Conservation (phyloP, 2,329 filamentous ascomycete genomes). For the Daldinia sp. region DNA sequence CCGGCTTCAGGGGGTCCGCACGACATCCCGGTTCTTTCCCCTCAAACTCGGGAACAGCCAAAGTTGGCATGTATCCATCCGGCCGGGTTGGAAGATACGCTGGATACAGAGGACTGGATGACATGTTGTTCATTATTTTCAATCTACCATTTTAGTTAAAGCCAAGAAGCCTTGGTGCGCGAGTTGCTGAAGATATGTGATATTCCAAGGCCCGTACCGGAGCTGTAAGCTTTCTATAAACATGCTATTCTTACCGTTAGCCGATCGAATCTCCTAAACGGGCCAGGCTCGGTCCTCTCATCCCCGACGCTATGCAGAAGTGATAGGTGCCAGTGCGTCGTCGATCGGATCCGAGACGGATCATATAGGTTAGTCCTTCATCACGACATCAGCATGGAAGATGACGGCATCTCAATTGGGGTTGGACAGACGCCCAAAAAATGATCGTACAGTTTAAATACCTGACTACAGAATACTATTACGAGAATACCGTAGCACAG, state of each 20-base stretch:
- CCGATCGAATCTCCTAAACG: neutral
- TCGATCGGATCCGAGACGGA: neutral
- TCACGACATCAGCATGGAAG: neutral
- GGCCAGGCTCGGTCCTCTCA: neutral
- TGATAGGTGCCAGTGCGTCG: neutral
- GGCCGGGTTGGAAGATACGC: conserved; percentile 47
- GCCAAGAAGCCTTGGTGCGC: neutral
- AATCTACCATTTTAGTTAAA: neutral
- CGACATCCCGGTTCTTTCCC: conserved; percentile 44
- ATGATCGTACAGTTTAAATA: neutral
- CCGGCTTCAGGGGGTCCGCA: conserved; percentile 42
- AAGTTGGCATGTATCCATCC: conserved; percentile 42
- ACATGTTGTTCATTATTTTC: conserved; percentile 22
- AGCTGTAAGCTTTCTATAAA: neutral
- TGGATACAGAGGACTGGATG: conserved; percentile 45
- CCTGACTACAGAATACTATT: neutral
- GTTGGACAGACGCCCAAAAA: neutral
- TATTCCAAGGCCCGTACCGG: neutral
- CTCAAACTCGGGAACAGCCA: conserved; percentile 8
- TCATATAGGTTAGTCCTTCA: neutral
- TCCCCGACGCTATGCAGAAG: neutral
- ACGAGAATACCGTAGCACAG: neutral
- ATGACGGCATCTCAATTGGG: neutral
- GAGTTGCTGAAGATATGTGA: neutral
- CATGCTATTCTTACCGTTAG: neutral